These are phyloP conservation scores for Dendrobium officinale DNA, from an alignment of 106 monocot genomes.

Conservation along the genomic window DNA sequence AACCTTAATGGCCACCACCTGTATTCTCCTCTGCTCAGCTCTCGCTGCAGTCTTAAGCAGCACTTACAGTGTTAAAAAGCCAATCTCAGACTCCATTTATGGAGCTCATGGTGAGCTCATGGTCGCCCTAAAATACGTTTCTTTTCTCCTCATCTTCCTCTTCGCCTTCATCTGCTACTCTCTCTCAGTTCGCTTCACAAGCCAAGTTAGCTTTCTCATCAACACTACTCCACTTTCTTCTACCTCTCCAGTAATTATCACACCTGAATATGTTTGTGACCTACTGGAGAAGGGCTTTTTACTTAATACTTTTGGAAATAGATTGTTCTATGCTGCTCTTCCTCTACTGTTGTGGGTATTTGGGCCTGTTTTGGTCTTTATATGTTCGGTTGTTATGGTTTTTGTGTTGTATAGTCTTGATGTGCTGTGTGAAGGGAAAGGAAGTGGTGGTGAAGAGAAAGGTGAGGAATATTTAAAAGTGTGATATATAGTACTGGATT, in stretches of 20 bases:
- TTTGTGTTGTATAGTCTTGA: slow-evolving; percentile 20
- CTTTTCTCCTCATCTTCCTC: slow-evolving; percentile 33
- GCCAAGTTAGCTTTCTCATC: slow-evolving; percentile 34
- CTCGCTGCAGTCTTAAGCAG: slow-evolving; percentile 25
- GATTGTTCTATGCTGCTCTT: slow-evolving; percentile 23
- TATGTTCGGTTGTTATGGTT: slow-evolving; percentile 16
- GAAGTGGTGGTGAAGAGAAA: not conserved
- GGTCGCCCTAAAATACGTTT: slow-evolving; percentile 25
- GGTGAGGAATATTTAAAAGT: not conserved
- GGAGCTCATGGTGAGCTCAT: slow-evolving; percentile 16
- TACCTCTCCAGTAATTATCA: not conserved
- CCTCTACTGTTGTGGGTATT: slow-evolving; percentile 34
- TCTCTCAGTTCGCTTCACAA: slow-evolving; percentile 21
- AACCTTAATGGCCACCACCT: slow-evolving; percentile 22
- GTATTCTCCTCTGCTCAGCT: slow-evolving; percentile 21
- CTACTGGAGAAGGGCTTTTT: slow-evolving; percentile 17
- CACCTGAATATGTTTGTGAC: slow-evolving; percentile 6
- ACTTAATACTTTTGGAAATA: slow-evolving; percentile 20
- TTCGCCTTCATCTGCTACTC: slow-evolving; percentile 36
- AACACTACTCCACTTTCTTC: slow-evolving; percentile 12
- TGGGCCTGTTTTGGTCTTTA: slow-evolving; percentile 23
- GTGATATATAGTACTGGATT: too few species aligned
- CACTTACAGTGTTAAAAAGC: slow-evolving; percentile 24
- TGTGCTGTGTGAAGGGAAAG: slow-evolving; percentile 5
- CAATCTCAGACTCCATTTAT: slow-evolving; percentile 7